These are phyloP conservation scores for Penicillium macrosclerotiorum DNA, from an alignment of 495 filamentous ascomycete genomes.

Conservation along the genomic window DNA sequence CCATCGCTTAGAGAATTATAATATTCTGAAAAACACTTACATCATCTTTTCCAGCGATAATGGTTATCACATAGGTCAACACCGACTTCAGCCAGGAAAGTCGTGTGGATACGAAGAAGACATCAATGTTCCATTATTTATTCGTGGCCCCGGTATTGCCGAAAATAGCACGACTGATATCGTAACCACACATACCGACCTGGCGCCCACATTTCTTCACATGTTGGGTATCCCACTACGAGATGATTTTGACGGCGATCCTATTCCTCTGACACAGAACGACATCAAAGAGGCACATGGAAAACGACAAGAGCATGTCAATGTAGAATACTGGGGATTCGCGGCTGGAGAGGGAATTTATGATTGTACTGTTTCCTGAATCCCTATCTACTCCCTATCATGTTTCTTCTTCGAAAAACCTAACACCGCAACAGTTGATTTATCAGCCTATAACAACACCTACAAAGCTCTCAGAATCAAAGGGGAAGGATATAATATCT, in stretches of 20 bases:
- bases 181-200: constrained; percentile 63
- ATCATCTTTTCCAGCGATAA: constrained; percentile 68
- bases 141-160: constrained; percentile 57
- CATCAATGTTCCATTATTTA: constrained; percentile 61
- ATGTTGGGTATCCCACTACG: constrained; percentile 36
- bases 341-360: constrained; percentile 51
- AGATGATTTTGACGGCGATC: constrained; percentile 52
- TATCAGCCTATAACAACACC: constrained; percentile 54
- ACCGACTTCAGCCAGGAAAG: constrained; percentile 67
- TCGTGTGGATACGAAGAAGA: constrained; percentile 66
- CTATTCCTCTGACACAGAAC: constrained; percentile 50
- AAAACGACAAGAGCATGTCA: constrained; percentile 50
- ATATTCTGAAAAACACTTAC: constrained; percentile 62
- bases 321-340: constrained; percentile 61
- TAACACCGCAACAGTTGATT: constrained; percentile 10
- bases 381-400: no score
- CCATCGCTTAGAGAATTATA: constrained; percentile 43
- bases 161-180: constrained; percentile 41
- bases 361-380: no score
- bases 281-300: no score
- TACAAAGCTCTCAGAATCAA: constrained; percentile 59
- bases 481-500: constrained; percentile 49
- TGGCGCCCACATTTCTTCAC: constrained; percentile 65
- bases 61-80: constrained; percentile 68
- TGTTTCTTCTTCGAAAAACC: no score